Evolutionary conservation across 208 protist species (phyloP), one percentile per base, ranked within the genome.

Genomic region (Naegleria fowleri): DNA sequence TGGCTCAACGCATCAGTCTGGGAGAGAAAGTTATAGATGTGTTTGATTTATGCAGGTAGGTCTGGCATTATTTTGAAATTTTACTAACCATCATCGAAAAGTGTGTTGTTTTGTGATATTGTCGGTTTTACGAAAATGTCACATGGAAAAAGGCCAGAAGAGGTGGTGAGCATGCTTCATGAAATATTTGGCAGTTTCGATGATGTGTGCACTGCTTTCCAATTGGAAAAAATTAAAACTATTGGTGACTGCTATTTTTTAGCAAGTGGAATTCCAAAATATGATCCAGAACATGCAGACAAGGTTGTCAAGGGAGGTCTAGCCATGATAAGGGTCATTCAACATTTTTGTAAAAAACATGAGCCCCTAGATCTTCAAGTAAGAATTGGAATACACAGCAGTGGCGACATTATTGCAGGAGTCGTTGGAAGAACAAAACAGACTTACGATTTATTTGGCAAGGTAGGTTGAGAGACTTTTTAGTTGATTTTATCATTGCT

Each of bases 161-260:
- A 94, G 41, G 33, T 95, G 0, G 94, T 95, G 4, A 58, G n/a
- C 13, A 92, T 95, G 55, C 83, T 95, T 7, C 94, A 95, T 85
- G 90, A 90, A 41, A n/a, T 95, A n/a, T 93, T 94, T 75, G 90
- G 89, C 19, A 86, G 88, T 19, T 95, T 95, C 86, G 94, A 95
- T 91, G 92, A 95, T 86, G 93, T 94, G 75, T 90, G 90, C 15
- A 92, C 93, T 52, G 51, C 92, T 40, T 91, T 94, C 15, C 92
- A 94, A 79, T 83, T 95, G 2, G 93, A 95, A 89, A 95, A 95
- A 79, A 92, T 95, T 67, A 95, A 95, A 75, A 95, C 94, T 0
- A 94, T 95, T 83, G 94, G 93, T 51, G 93, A 95, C 90, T 25
- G 19, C 51, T 88, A 76, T 16, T 43, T 91, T 33, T 25, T 19